Percentiles rank a stretch among this genome's conserved stretches.
These are phyloP conservation scores for Podaxis rugospora DNA, from an alignment of 768 basidiomycete species.

Conservation along the genomic window DNA sequence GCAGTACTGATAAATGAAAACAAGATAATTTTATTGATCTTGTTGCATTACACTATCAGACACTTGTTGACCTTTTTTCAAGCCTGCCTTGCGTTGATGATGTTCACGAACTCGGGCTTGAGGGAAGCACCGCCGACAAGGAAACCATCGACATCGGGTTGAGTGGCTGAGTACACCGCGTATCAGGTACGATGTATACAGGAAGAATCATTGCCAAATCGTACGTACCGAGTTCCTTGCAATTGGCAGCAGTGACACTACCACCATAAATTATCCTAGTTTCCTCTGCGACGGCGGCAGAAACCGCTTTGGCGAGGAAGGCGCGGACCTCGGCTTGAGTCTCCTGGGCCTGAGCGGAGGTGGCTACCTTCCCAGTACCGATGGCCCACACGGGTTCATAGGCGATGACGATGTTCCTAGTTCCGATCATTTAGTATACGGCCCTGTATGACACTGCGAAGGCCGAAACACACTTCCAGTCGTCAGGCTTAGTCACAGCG, in stretches of 20 bases:
- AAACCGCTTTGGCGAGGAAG: slow-evolving; percentile 65
- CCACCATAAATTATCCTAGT: slow-evolving; percentile 96
- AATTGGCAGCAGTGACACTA: slow-evolving; percentile 86
- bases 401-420: slow-evolving; percentile 86
- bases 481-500: slow-evolving; percentile 48
- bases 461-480: slow-evolving; percentile 69
- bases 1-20: background rate
- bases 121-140: slow-evolving; percentile 96
- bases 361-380: slow-evolving; percentile 95
- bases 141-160: slow-evolving; percentile 93
- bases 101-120: slow-evolving; percentile 94
- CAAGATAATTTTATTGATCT: background rate
- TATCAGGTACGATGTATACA: slow-evolving; percentile 3
- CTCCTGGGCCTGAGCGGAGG: slow-evolving; percentile 88
- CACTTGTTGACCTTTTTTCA: background rate
- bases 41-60: background rate
- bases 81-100: slow-evolving; percentile 65
- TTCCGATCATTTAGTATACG: background rate
- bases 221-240: slow-evolving; percentile 75
- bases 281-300: slow-evolving; percentile 59
- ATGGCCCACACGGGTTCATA: slow-evolving; percentile 99
- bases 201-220: background rate
- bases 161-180: slow-evolving; percentile 43
- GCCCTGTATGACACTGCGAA: background rate
- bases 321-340: slow-evolving; percentile 80